These are phyloP conservation scores for Lepidopterella palustris DNA, from an alignment of 495 filamentous ascomycete genomes.

Conservation along the genomic window DNA sequence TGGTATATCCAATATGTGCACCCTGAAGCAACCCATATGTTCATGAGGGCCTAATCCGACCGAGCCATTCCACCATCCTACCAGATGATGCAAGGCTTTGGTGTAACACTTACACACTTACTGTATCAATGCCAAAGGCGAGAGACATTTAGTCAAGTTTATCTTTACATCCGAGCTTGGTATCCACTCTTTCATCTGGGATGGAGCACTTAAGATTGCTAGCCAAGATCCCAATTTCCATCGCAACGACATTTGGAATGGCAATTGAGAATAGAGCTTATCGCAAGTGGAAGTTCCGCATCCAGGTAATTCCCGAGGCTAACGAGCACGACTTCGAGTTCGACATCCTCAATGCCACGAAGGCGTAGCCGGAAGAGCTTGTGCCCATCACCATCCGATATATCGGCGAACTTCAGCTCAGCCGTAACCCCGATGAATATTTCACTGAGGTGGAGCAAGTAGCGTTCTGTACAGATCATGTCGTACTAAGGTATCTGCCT, in stretches of 20 bases:
- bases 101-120: conserved; percentile 83
- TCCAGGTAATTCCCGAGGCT: conserved; percentile 67
- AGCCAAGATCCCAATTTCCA: conserved; percentile 88
- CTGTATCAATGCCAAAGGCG: conserved; percentile 64
- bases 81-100: conserved; percentile 89
- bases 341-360: conserved; percentile 87
- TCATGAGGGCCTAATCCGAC: conserved; percentile 75
- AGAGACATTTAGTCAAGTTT: conserved; percentile 78
- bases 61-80: conserved; percentile 72
- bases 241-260: conserved; percentile 69
- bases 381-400: conserved; percentile 71
- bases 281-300: conserved; percentile 78
- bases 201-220: conserved; percentile 76
- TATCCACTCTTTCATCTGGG: conserved; percentile 81
- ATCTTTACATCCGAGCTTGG: conserved; percentile 70
- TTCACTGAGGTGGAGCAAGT: conserved; percentile 79
- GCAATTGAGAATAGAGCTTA: conserved; percentile 71
- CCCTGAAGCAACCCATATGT: conserved; percentile 77
- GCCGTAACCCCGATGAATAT: conserved; percentile 78
- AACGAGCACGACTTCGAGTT: conserved; percentile 79
- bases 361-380: conserved; percentile 81
- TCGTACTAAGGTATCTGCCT: conserved; percentile 85
- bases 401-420: conserved; percentile 76
- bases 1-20: conserved; percentile 56
- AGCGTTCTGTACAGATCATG: conserved; percentile 82